Evolutionary conservation across 208 protist genomes (phyloP), one percentile per base, ranked within the genome.

Genomic region (Leishmania turanica): DNA sequence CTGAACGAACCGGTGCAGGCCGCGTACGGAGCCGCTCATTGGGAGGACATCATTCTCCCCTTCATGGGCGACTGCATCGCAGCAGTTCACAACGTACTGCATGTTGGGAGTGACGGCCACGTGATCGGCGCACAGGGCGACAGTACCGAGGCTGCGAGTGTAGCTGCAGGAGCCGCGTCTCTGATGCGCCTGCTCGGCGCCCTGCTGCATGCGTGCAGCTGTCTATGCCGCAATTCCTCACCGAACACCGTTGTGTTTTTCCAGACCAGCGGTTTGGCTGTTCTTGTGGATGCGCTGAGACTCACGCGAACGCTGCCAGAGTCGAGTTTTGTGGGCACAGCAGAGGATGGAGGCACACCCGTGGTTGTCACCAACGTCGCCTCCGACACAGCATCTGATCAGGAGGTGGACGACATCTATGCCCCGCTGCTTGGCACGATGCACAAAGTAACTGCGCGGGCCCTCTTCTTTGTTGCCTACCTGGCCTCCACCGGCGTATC

Each of bases 161-260:
- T 47, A 24, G 4, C 49, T 1, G 42, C 42, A 19, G 8, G 21
- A 75, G 51, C 51, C 5, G 77, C 75, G 66, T 74, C 40, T 31
- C 31, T 69, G 77, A 79, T 84, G 80, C 45, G 51, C 65, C 68
- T 77, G 19, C 49, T 89, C 24, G 92, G 86, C 5, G 88, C 89
- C 5, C 64, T 96, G 6, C 65, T 96, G 76, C 87, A 94, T 77
- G 88, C 86, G 15, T 93, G 90, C 80, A 94, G 92, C 77, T 93
- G 89, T 79, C 77, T 96, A 49, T 94, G 92, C 78, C 92, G 92
- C 58, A 85, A 91, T n/a, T 89, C 81, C 70, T 45, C 69, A 7
- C 65, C 79, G 1, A 94, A 94, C 82, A 90, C 86, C 4, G 56
- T 85, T 75, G 69, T 79, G 19, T 93, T 96, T 68, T 27, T 84